Conservation (phyloP, 257 asterid species). For the Euphrasia confusa region DNA sequence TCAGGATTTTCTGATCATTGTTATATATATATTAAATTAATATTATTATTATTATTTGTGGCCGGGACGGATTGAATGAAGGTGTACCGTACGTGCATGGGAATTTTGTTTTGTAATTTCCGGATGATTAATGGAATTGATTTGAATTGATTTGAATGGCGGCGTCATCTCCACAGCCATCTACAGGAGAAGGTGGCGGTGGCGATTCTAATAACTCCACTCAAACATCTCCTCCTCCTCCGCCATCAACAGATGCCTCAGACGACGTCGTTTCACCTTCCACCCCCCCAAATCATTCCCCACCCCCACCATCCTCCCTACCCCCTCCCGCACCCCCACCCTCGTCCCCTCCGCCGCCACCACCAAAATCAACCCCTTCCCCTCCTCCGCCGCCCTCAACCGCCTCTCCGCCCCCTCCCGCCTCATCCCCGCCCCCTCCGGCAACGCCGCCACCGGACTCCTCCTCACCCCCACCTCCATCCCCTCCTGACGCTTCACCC, state of each 20-base stretch:
- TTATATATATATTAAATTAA: not conserved
- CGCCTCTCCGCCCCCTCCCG: slow-evolving; percentile 23
- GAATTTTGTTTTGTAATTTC: slow-evolving; percentile 17
- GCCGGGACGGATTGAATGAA: slow-evolving; percentile 15
- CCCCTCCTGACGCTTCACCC: not conserved
- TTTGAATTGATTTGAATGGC: slow-evolving; percentile 5
- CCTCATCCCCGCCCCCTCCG: not conserved
- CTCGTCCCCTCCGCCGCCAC: slow-evolving; percentile 25
- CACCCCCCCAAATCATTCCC: slow-evolving; percentile 8
- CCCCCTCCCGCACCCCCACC: not conserved
- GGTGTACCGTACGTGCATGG: not conserved
- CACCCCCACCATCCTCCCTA: slow-evolving; percentile 8
- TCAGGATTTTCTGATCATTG: slow-evolving; percentile 26
- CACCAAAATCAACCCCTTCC: not conserved
- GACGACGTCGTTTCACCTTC: not conserved
- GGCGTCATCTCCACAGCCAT: slow-evolving; percentile 26
- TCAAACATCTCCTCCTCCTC: slow-evolving; percentile 13
- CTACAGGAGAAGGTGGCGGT: slow-evolving; percentile 4
- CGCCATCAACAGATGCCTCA: not conserved
- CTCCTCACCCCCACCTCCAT: not conserved
- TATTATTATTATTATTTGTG: not conserved
- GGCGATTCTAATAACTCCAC: not conserved
- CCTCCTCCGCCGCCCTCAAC: slow-evolving; percentile 7
- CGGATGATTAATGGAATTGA: not conserved
- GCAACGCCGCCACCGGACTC: slow-evolving; percentile 15